Conservation (phyloP, 139 green algal genomes). For the Diplosphaera chodatii region DNA sequence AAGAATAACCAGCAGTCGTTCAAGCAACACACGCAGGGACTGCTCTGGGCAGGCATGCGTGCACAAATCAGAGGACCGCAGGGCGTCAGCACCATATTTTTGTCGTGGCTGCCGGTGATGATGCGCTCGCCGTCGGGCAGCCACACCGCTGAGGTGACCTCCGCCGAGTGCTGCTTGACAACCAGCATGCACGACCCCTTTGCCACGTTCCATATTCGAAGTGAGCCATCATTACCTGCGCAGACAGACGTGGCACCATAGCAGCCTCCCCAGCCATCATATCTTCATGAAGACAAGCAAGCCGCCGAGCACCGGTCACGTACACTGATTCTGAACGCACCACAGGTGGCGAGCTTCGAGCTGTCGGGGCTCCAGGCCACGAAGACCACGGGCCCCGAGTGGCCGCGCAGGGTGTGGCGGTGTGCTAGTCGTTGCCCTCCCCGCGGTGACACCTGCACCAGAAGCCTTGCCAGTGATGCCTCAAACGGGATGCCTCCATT, state of each 20-base stretch:
- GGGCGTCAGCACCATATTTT: constrained; percentile 9
- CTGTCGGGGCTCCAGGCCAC: constrained; percentile 57
- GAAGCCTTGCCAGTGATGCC: too few relatives aligned
- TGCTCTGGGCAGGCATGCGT: too few relatives aligned
- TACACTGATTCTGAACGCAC: background rate
- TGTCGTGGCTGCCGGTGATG: constrained; percentile 65
- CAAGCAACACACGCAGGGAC: too few relatives aligned
- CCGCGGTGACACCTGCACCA: background rate
- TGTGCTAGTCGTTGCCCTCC: background rate
- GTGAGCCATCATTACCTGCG: constrained; percentile 22
- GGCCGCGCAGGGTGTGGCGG: constrained; percentile 29
- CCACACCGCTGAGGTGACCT: constrained; percentile 69
- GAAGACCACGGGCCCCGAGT: constrained; percentile 33
- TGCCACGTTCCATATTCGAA: constrained; percentile 20
- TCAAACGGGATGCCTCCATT: too few relatives aligned
- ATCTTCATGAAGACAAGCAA: too few relatives aligned
- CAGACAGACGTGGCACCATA: too few relatives aligned
- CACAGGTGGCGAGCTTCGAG: constrained; percentile 22
- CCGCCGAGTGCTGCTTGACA: constrained; percentile 42
- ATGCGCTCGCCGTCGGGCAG: constrained; percentile 68
- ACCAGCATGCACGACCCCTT: background rate
- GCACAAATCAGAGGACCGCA: background rate
- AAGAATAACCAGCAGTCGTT: too few relatives aligned
- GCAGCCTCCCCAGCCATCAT: too few relatives aligned
- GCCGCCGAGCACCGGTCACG: too few relatives aligned